Conservation (phyloP, 225 moss, liverwort and hornwort genomes). For the Lunularia cruciata region DNA sequence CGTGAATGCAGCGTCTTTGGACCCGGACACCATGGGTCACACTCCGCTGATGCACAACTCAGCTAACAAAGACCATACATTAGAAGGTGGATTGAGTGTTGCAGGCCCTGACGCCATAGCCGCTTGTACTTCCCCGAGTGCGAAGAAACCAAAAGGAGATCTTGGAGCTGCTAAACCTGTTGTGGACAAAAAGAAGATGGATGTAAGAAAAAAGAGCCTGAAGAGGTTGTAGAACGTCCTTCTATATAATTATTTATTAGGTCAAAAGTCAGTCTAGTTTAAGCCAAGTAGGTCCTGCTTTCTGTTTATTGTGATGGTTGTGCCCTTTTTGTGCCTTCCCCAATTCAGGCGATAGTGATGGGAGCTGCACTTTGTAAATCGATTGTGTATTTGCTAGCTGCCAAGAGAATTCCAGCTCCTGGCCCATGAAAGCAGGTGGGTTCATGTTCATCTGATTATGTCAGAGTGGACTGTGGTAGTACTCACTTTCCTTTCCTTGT, state of each 20-base stretch:
- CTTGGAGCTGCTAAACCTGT: slow-evolving; percentile 70
- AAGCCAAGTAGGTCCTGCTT: slow-evolving; percentile 5
- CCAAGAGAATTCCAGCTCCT: slow-evolving; percentile 7
- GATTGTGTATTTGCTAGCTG: slow-evolving; percentile 24
- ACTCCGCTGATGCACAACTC: slow-evolving; percentile 86
- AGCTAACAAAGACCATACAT: slow-evolving; percentile 72
- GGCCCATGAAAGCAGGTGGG: slow-evolving; percentile 19
- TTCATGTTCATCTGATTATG: slow-evolving; percentile 12
- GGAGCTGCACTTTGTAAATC: slow-evolving; percentile 20
- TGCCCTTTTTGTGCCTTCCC: not conserved
- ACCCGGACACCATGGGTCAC: slow-evolving; percentile 56
- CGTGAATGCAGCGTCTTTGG: slow-evolving; percentile 66
- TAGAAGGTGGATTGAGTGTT: slow-evolving; percentile 66
- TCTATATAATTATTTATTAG: slow-evolving; percentile 23
- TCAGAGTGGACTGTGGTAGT: slow-evolving; percentile 12
- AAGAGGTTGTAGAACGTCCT: slow-evolving; percentile 82
- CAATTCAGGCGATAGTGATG: slow-evolving; percentile 2
- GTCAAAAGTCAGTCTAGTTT: slow-evolving; percentile 15
- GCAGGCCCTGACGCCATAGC: slow-evolving; percentile 66
- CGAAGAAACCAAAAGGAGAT: slow-evolving; percentile 93
- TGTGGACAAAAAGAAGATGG: slow-evolving; percentile 94
- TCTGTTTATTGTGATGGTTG: slow-evolving; percentile 15
- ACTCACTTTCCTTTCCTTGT: slow-evolving; percentile 13
- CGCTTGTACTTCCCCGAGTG: slow-evolving; percentile 69
- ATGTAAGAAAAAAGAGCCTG: slow-evolving; percentile 97